phyloP scores from a whole-genome alignment of 2,329 filamentous ascomycete genomes.

The Acrocalymma vagum region DNA sequence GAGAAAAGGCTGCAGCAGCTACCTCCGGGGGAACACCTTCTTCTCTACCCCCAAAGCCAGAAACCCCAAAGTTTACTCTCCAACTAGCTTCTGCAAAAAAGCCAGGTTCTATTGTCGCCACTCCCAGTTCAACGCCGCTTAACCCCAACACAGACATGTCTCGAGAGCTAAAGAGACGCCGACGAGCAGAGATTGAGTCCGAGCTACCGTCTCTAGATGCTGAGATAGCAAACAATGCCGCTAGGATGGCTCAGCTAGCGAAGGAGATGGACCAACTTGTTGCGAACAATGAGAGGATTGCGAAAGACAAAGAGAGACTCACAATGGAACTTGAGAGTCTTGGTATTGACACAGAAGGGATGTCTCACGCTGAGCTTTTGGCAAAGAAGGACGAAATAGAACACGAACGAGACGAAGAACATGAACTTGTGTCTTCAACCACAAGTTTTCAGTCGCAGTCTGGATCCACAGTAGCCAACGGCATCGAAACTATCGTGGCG shows the following conservation, averaged over 20 bases:
- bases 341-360: conserved; percentile 57
- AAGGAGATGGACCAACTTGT: conserved; percentile 56
- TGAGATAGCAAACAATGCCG: conserved; percentile 51
- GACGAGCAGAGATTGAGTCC: conserved; percentile 59
- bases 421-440: conserved; percentile 1
- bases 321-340: conserved; percentile 59
- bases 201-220: conserved; percentile 56
- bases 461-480: no score
- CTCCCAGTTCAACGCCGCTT: conserved; percentile 1
- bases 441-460: no score
- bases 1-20: conserved; percentile 22
- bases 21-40: conserved; percentile 17
- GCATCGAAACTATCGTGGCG: no score
- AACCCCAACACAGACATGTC: conserved; percentile 16
- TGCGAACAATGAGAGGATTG: conserved; percentile 48
- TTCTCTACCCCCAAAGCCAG: conserved; percentile 3
- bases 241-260: conserved; percentile 49
- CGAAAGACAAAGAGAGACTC: conserved; percentile 53
- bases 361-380: conserved; percentile 55
- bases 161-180: conserved; percentile 38
- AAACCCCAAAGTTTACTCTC: conserved; percentile 5
- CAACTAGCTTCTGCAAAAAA: neutral
- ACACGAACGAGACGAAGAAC: conserved; percentile 25
- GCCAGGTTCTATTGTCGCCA: no score
- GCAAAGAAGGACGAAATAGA: conserved; percentile 51